Percentiles rank a stretch among this genome's conserved stretches.
Conservation (phyloP, 225 moss, liverwort and hornwort genomes). For the Anthoceros angustus region DNA sequence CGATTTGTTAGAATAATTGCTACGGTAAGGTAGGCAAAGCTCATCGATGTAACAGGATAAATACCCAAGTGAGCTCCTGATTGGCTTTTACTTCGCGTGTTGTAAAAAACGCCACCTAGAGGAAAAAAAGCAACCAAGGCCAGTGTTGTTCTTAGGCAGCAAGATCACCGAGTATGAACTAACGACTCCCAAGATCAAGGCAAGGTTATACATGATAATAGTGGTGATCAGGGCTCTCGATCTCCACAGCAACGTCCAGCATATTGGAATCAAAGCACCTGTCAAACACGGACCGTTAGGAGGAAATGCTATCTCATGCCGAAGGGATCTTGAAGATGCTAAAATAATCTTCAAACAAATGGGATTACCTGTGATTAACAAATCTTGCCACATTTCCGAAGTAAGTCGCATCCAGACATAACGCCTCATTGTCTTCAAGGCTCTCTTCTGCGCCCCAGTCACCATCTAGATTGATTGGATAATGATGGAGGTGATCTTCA, state of each 20-base stretch:
- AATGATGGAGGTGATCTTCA: constrained; percentile 22
- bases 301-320: neutral
- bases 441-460: constrained; percentile 53
- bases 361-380: constrained; percentile 37
- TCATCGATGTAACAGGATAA: neutral
- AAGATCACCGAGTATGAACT: constrained; percentile 1
- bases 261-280: constrained; percentile 45
- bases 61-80: constrained; percentile 51
- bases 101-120: constrained; percentile 40
- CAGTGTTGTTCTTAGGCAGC: neutral
- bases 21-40: neutral
- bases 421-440: constrained; percentile 41
- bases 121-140: neutral
- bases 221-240: constrained; percentile 44
- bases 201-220: constrained; percentile 37
- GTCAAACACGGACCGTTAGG: neutral
- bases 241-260: constrained; percentile 49
- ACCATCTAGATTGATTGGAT: constrained; percentile 39
- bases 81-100: constrained; percentile 33
- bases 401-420: constrained; percentile 50
- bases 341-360: neutral
- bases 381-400: constrained; percentile 56
- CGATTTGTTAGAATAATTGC: neutral
- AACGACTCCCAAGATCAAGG: constrained; percentile 5
- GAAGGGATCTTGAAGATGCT: neutral